phyloP scores from a whole-genome alignment of 768 basidiomycete species.

The Suillus decipiens region DNA sequence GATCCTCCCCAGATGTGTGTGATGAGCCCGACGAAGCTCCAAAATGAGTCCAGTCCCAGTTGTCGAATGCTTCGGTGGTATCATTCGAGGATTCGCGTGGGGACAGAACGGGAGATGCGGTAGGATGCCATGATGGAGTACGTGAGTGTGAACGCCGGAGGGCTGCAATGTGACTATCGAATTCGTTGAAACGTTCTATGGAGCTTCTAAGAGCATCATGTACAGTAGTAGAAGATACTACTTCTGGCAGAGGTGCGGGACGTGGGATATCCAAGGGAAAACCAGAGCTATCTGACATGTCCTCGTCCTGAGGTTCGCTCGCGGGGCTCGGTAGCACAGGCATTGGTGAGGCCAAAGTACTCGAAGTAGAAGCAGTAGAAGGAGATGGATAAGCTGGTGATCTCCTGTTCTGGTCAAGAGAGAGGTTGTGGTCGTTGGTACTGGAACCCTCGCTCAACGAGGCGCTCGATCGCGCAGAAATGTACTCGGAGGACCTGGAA shows the following conservation, averaged over 20 bases:
- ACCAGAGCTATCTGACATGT: constrained; percentile 47
- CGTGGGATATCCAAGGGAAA: constrained; percentile 25
- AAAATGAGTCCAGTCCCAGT: constrained; percentile 9
- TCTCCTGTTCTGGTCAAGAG: constrained; percentile 8
- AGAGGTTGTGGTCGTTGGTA: constrained; percentile 18
- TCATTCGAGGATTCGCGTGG: constrained; percentile 23
- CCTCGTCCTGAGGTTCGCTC: constrained; percentile 46
- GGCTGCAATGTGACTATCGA: constrained; percentile 54
- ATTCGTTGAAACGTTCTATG: constrained; percentile 53
- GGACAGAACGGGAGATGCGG: constrained; percentile 30
- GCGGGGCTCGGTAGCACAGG: constrained; percentile 44
- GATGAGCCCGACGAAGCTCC: not conserved
- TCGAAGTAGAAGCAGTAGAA: constrained; percentile 18
- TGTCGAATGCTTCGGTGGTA: constrained; percentile 10
- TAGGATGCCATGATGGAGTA: constrained; percentile 22
- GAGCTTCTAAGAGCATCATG: constrained; percentile 45
- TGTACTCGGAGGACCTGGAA: constrained; percentile 39
- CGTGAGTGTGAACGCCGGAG: constrained; percentile 43
- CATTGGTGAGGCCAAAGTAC: constrained; percentile 27
- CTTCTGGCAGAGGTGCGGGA: constrained; percentile 18
- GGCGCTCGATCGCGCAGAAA: constrained; percentile 36
- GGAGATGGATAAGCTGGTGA: constrained; percentile 22
- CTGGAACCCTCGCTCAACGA: constrained; percentile 30
- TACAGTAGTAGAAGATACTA: constrained; percentile 18
- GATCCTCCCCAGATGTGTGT: constrained; percentile 1